phyloP scores from a whole-genome alignment of 2,329 filamentous ascomycete species.

The Epichloe typhina region DNA sequence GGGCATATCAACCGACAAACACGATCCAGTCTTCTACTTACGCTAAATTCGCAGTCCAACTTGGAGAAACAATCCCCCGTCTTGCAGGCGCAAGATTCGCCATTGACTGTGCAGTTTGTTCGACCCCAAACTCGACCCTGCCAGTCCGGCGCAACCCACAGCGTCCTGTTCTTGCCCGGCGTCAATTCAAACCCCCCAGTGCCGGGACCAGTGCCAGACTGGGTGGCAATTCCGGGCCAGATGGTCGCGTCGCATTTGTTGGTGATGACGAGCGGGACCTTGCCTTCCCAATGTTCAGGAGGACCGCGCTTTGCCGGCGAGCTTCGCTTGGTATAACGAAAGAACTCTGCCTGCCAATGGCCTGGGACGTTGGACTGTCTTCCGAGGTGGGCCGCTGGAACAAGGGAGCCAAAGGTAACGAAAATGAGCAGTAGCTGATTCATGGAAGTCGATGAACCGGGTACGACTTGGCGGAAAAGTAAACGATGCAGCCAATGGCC shows the following conservation, averaged over 20 bases:
- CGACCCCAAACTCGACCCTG: constrained; percentile 72
- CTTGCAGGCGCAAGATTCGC: constrained; percentile 51
- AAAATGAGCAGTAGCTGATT: constrained; percentile 11
- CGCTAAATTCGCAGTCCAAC: constrained; percentile 55
- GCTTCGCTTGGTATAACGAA: constrained; percentile 13
- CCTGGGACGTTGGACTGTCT: constrained; percentile 7
- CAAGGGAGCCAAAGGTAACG: constrained; percentile 11
- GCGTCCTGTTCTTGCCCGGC: constrained; percentile 41
- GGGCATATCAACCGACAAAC: neutral
- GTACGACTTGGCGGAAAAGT: neutral
- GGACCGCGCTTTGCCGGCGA: constrained; percentile 17
- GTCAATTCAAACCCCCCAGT: constrained; percentile 55
- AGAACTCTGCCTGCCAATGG: constrained; percentile 16
- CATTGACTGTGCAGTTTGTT: constrained; percentile 69
- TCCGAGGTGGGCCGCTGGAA: constrained; percentile 9
- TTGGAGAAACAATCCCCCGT: constrained; percentile 63
- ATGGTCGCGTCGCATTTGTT: constrained; percentile 61
- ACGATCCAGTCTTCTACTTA: constrained; percentile 26
- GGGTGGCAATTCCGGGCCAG: constrained; percentile 65
- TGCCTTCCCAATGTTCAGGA: constrained; percentile 22
- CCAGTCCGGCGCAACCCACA: constrained; percentile 62
- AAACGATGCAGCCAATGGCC: neutral
- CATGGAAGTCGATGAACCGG: constrained; percentile 7
- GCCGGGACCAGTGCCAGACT: constrained; percentile 54
- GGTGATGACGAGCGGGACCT: constrained; percentile 50